phyloP scores from a whole-genome alignment of 2,329 filamentous ascomycete genomes.

The Penicillium sp. region DNA sequence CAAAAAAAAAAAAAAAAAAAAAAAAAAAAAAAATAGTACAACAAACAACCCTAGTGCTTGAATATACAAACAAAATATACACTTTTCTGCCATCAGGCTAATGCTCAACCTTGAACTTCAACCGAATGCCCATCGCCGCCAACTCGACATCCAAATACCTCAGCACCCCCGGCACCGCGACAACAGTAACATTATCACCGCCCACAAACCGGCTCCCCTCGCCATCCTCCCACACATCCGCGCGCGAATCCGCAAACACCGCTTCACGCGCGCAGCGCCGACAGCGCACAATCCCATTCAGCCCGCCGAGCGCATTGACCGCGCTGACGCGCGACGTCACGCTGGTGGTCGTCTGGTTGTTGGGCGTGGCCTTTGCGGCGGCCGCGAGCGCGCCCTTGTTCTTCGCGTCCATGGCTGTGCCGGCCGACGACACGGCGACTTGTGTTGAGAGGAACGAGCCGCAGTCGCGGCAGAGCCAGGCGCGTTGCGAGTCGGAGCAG shows the following conservation, averaged over 20 bases:
- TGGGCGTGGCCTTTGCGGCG: constrained; percentile 28
- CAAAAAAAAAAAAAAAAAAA: background rate
- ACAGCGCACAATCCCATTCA: constrained; percentile 66
- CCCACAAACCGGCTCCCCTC: constrained; percentile 79
- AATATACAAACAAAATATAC: background rate
- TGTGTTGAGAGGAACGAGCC: constrained; percentile 88
- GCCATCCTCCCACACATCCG: constrained; percentile 82
- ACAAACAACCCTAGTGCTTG: background rate
- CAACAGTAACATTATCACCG: constrained; percentile 83
- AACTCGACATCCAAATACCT: constrained; percentile 93
- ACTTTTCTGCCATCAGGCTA: constrained; percentile 17
- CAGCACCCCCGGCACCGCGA: constrained; percentile 88
- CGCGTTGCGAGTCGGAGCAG: constrained; percentile 87
- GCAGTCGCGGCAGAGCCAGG: constrained; percentile 85
- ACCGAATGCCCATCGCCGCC: constrained; percentile 90
- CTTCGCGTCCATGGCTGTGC: constrained; percentile 19
- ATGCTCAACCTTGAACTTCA: constrained; percentile 78
- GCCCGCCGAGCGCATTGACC: constrained; percentile 61
- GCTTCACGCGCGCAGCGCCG: constrained; percentile 70
- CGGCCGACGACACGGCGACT: constrained; percentile 36
- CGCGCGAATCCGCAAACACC: constrained; percentile 61
- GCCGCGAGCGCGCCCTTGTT: constrained; percentile 27
- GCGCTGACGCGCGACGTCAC: constrained; percentile 36
- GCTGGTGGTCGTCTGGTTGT: constrained; percentile 19
- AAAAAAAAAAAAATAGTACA: background rate